Evolutionary conservation across 169 alveolate species (phyloP), one percentile per base, ranked within the genome.

Genomic region (Ichthyophthirius multifiliis): DNA sequence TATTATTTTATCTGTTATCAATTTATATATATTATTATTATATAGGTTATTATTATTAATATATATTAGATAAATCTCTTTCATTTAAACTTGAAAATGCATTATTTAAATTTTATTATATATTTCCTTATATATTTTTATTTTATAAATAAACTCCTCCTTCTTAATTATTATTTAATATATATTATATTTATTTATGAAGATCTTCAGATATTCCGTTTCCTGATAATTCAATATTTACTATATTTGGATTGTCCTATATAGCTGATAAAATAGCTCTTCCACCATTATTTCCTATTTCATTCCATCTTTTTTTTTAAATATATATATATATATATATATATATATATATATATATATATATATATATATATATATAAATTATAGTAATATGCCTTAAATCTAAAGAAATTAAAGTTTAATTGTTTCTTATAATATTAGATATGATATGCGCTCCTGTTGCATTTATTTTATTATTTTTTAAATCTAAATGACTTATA

Each of bases 401-500:
- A 37, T 67, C 77, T 23, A 67, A 39, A 13, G 62, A 34, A 6
- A 23, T 15, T 2, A 67, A 20, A 13, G 77, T 35, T 13, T 41
- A 37, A 39, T 67, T 67, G 3, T 34, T 34, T 67, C 77, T 67
- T 18, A 67, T 67, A 1, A 67, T 41, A 18, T 67, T 67, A 3
- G 77, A 47, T 37, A 67, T 67, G 1, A 67, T 67, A n/a, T 67
- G 63, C 0, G 77, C 77, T 0, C 77, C 77, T 37, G 48, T 67
- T 67, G 35, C 7, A 67, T 67, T 67, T 7, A 67, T 67, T 67
- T 41, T 67, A 30, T 67, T 67, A 18, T 67, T 67, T 9, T 62
- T 67, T 18, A 67, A 67, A 67, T 67, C 77, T 20, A 67, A 67
- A 67, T 67, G 77, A 67, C 64, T 67, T 37, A 67, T 67, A 18